Evolutionary conservation across 2,329 filamentous ascomycete species (phyloP).

Genomic region (Cladophialophora exuberans): DNA sequence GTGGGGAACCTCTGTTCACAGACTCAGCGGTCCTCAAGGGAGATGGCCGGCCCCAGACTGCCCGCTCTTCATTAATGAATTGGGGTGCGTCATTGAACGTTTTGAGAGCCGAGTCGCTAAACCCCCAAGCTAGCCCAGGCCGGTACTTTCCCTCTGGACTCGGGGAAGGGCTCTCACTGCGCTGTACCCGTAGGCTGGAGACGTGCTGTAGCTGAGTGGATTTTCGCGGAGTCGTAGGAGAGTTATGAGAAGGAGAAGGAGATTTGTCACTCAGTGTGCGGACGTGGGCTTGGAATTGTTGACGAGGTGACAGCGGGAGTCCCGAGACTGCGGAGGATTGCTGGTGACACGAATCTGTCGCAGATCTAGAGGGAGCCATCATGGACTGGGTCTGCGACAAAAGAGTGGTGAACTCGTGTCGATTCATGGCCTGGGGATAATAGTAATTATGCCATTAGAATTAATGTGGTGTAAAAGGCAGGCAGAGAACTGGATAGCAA

Average conservation of each 20-base stretch:
- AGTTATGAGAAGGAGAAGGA: slow-evolving; percentile 3
- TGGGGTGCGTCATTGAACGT: slow-evolving; percentile 12
- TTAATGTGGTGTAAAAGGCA: slow-evolving; percentile 1
- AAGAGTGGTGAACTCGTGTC: slow-evolving; percentile 22
- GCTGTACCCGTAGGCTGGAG: slow-evolving; percentile 20
- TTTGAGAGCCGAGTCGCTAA: slow-evolving; percentile 1
- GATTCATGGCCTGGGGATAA: slow-evolving; percentile 20
- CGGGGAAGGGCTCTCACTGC: slow-evolving; percentile 7
- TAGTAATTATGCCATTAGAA: slow-evolving; percentile 18
- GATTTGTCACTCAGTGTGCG: slow-evolving; percentile 20
- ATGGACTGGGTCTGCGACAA: slow-evolving; percentile 20
- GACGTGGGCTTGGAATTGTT: slow-evolving; percentile 28
- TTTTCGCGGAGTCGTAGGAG: slow-evolving; percentile 7
- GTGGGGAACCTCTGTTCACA: slow-evolving; percentile 8
- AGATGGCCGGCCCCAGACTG: slow-evolving; percentile 25
- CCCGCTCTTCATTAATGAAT: slow-evolving; percentile 29
- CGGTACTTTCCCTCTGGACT: slow-evolving; percentile 1
- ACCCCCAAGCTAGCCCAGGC: slow-evolving; percentile 5
- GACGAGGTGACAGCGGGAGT: slow-evolving; percentile 23
- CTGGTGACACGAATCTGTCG: slow-evolving; percentile 7
- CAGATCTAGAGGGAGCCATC: slow-evolving; percentile 11
- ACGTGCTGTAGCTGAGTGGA: slow-evolving; percentile 20
- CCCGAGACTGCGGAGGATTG: slow-evolving; percentile 3
- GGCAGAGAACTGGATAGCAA: background rate
- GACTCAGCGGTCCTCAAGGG: slow-evolving; percentile 9